phyloP scores from a whole-genome alignment of 345 rosid genomes.

The Passiflora organensis region DNA sequence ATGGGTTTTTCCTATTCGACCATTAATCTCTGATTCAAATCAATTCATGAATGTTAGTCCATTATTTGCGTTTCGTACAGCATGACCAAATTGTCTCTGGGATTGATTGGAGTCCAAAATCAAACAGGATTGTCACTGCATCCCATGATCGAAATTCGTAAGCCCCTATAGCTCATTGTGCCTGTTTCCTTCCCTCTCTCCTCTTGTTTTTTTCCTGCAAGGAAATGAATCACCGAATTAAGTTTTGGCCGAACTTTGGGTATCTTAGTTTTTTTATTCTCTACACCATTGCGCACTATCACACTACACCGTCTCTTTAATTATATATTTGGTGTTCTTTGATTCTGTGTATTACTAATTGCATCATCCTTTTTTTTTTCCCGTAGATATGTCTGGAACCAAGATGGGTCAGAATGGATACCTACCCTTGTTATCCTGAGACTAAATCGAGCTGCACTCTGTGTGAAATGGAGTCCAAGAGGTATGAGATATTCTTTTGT shows the following conservation, averaged over 20 bases:
- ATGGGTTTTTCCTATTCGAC: too few relatives aligned
- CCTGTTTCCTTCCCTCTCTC: slow-evolving; percentile 11
- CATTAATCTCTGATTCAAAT: too few relatives aligned
- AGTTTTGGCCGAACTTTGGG: not conserved
- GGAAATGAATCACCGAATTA: not conserved
- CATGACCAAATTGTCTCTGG: slow-evolving; percentile 98
- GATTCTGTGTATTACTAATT: not conserved
- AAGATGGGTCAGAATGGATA: slow-evolving; percentile 85
- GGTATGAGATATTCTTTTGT: slow-evolving; percentile 35
- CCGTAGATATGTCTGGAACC: slow-evolving; percentile 82
- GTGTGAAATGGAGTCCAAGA: slow-evolving; percentile 94
- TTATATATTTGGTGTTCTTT: not conserved
- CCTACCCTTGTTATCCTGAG: slow-evolving; percentile 96
- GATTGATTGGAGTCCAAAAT: slow-evolving; percentile 82
- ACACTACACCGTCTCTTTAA: too few relatives aligned
- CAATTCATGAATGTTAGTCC: not conserved
- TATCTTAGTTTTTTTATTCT: too few relatives aligned
- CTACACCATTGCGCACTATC: too few relatives aligned
- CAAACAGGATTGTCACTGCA: slow-evolving; percentile 82
- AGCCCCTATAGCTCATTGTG: slow-evolving; percentile 32
- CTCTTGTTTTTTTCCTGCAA: not conserved
- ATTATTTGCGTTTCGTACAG: slow-evolving; percentile 43
- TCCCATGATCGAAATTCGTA: slow-evolving; percentile 98
- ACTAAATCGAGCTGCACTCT: slow-evolving; percentile 95
- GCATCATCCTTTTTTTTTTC: not conserved